phyloP scores from a whole-genome alignment of 768 basidiomycete species.

The Imleria badia region DNA sequence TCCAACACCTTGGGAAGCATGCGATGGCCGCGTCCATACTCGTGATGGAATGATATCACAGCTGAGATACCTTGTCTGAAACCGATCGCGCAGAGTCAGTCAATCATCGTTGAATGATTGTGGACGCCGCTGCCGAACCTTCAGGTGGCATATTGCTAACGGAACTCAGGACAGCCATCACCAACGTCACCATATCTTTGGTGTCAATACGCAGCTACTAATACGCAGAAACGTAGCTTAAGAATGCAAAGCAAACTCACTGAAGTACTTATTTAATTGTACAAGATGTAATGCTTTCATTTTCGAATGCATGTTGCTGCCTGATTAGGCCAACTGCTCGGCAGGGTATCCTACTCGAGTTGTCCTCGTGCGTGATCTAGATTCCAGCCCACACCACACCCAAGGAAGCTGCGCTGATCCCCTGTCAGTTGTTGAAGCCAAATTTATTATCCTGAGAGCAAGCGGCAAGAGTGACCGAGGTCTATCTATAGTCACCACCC shows the following conservation, averaged over 20 bases:
- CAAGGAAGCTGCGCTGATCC: not conserved
- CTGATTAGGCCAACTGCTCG: constrained; percentile 2
- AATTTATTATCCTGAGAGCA: not conserved
- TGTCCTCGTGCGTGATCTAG: constrained; percentile 19
- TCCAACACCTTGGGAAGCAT: not conserved
- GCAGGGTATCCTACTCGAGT: constrained; percentile 9
- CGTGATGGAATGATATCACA: not conserved
- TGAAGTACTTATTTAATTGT: not conserved
- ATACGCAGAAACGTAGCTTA: not conserved
- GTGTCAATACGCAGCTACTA: not conserved
- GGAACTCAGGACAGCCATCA: not conserved
- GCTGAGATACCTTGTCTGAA: too few relatives aligned
- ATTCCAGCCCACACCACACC: constrained; percentile 14
- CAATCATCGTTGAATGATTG: not conserved
- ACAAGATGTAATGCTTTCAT: constrained; percentile 3
- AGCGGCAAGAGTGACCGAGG: constrained; percentile 7
- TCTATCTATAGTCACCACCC: constrained; percentile 9
- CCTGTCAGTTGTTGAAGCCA: not conserved
- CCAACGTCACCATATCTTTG: not conserved
- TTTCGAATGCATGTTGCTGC: not conserved
- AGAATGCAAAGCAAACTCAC: too few relatives aligned
- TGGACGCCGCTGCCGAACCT: not conserved
- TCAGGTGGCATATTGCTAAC: not conserved
- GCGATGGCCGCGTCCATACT: constrained; percentile 21
- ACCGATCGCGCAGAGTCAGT: not conserved